Percentiles rank a stretch among this genome's conserved stretches.
phyloP scores from a whole-genome alignment of 345 rosid genomes.

The Draba incana region DNA sequence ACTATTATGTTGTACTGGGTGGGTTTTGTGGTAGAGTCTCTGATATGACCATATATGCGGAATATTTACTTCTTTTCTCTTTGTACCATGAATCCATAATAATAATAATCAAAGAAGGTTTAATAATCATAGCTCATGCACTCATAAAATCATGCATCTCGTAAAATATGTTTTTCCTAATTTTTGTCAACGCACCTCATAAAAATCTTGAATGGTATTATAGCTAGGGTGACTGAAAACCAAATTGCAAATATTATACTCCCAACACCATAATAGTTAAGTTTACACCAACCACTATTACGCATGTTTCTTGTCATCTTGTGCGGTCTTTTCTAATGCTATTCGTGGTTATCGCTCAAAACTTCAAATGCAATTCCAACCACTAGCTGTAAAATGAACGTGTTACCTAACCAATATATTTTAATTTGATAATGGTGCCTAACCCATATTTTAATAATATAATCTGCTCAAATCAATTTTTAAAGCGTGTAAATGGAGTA shows the following conservation, averaged over 20 bases:
- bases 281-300: background rate
- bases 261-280: background rate
- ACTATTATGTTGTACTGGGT: background rate
- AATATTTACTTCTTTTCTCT: background rate
- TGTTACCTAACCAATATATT: slow-evolving; percentile 13
- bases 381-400: background rate
- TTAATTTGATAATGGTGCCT: background rate
- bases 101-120: slow-evolving; percentile 14
- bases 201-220: background rate
- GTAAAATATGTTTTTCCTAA: no score
- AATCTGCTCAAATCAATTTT: background rate
- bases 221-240: background rate
- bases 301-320: slow-evolving; percentile 12
- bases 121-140: background rate
- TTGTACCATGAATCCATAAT: background rate
- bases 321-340: background rate
- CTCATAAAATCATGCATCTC: background rate
- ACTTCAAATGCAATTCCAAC: background rate
- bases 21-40: slow-evolving; percentile 14
- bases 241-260: background rate
- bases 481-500: background rate
- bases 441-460: slow-evolving; percentile 1
- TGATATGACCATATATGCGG: slow-evolving; percentile 13
- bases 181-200: no score
- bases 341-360: background rate